Evolutionary conservation across 2,329 filamentous ascomycete species (phyloP).

Genomic region (Aspergillus tanneri): DNA sequence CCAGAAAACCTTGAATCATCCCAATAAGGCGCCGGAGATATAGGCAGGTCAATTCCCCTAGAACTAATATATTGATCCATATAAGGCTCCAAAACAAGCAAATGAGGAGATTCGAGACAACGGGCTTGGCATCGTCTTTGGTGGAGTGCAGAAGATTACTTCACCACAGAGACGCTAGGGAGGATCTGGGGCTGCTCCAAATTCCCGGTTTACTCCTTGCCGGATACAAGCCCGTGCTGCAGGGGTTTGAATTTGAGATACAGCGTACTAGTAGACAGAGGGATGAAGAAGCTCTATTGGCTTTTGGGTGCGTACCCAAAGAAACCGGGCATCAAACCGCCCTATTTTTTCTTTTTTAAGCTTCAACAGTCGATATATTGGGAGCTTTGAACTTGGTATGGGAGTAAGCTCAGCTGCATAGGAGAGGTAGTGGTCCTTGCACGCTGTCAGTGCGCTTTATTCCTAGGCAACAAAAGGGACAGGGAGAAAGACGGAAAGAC

Average conservation of each 20-base stretch:
- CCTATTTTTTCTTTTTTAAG: neutral
- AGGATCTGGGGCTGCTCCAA: slow-evolving; percentile 19
- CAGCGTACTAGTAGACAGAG: neutral
- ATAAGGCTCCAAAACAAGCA: neutral
- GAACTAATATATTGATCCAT: slow-evolving; percentile 17
- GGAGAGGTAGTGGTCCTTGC: neutral
- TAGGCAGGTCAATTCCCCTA: neutral
- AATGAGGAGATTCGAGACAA: slow-evolving; percentile 2
- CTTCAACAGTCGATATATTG: slow-evolving; percentile 4
- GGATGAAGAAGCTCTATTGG: neutral
- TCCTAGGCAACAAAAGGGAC: neutral
- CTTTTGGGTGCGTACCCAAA: neutral
- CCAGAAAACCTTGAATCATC: neutral
- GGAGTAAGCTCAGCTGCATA: too few relatives aligned
- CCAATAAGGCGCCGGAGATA: neutral
- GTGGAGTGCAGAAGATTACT: slow-evolving; percentile 8
- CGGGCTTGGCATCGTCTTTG: slow-evolving; percentile 9
- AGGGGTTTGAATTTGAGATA: slow-evolving; percentile 9
- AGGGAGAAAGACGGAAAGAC: neutral
- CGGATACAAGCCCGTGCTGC: slow-evolving; percentile 25
- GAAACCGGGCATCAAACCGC: neutral
- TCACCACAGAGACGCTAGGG: slow-evolving; percentile 15
- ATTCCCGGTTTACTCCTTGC: slow-evolving; percentile 28
- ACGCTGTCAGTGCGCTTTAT: neutral
- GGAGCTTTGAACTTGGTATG: too few relatives aligned